Conservation (phyloP, 345 rosid genomes). For the Dipteronia dyeriana region DNA sequence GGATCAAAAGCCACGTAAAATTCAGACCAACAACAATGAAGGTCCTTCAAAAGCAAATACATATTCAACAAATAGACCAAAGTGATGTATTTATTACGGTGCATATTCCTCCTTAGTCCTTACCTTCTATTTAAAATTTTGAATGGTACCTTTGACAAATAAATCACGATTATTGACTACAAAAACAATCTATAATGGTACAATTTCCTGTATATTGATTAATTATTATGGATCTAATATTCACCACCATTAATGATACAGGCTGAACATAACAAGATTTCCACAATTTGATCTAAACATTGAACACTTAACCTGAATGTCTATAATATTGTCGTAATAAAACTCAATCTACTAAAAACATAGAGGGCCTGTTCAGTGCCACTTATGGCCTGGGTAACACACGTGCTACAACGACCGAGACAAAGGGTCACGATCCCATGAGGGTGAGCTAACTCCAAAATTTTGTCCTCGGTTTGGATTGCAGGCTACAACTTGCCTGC, state of each 20-base stretch:
- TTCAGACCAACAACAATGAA: not conserved
- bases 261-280: not conserved
- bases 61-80: not conserved
- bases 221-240: not conserved
- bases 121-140: not conserved
- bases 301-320: not conserved
- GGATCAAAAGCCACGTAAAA: not conserved
- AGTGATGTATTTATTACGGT: not conserved
- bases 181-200: not conserved
- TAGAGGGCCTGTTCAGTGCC: not conserved
- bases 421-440: no score
- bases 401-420: no score
- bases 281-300: not conserved
- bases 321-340: no score
- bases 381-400: no score
- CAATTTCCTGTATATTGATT: not conserved
- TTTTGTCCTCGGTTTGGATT: no score
- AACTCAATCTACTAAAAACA: no score
- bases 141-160: not conserved
- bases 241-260: not conserved
- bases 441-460: no score
- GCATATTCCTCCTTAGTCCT: not conserved
- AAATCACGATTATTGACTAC: not conserved
- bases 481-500: no score
- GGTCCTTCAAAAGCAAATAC: not conserved